Conservation (phyloP, 2,329 filamentous ascomycete genomes). For the Colletotrichum horii region DNA sequence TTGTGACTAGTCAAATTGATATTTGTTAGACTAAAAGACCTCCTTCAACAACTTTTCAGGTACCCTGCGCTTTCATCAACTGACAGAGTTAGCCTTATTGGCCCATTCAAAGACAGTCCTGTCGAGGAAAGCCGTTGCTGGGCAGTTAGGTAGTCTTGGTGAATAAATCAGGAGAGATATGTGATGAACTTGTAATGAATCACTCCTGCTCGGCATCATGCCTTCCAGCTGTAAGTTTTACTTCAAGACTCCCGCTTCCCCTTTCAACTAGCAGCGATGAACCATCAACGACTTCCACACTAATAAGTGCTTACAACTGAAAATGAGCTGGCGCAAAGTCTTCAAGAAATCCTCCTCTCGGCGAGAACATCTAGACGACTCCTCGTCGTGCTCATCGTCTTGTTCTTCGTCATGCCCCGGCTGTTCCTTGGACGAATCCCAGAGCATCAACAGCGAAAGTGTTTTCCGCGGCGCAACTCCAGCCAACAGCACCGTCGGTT, state of each 20-base stretch:
- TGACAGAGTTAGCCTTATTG: background rate
- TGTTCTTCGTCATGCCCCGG: background rate
- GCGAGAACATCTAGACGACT: background rate
- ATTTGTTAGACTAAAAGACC: background rate
- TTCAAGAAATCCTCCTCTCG: background rate
- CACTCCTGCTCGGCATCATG: background rate
- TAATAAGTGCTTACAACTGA: no score
- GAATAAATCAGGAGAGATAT: background rate
- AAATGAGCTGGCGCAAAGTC: background rate
- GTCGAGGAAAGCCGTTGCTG: background rate
- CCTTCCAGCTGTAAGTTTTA: background rate
- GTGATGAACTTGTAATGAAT: background rate
- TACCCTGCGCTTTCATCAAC: background rate
- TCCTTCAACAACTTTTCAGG: background rate
- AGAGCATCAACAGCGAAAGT: background rate
- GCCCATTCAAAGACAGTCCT: background rate
- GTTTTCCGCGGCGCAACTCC: background rate
- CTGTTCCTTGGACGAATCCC: background rate
- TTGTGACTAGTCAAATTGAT: background rate
- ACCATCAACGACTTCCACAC: background rate
- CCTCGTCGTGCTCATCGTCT: background rate
- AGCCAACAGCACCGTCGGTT: accelerated
- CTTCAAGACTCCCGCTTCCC: no score
- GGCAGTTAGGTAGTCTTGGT: background rate
- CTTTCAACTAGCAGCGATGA: background rate